A percentile compares a stretch with the other conserved stretches of the same genome.
phyloP scores from a whole-genome alignment of 1,284 basidiomycete species.

The Ustilago crameri region DNA sequence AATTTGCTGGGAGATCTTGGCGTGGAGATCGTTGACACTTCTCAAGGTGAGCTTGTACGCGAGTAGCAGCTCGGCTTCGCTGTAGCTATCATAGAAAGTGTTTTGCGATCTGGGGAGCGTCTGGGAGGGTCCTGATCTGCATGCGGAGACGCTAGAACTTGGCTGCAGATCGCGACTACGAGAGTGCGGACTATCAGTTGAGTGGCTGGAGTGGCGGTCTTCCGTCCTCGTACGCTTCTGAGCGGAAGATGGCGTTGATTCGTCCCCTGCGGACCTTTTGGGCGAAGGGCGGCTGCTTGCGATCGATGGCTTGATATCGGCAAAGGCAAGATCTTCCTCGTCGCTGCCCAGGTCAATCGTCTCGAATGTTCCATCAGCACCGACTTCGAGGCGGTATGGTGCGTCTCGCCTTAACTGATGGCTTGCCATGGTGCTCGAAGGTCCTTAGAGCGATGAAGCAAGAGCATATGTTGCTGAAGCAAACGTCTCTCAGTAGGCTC shows the following conservation, averaged over 20 bases:
- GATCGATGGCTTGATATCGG: slow-evolving; percentile 2
- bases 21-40: neutral
- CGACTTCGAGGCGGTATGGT: slow-evolving; percentile 6
- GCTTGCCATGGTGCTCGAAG: neutral
- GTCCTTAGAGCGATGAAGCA: neutral
- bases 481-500: no score
- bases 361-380: slow-evolving; percentile 13
- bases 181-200: neutral
- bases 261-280: slow-evolving; percentile 8
- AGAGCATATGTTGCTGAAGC: neutral
- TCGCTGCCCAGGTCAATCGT: slow-evolving; percentile 28
- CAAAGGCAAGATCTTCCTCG: slow-evolving; percentile 6
- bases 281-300: slow-evolving; percentile 12
- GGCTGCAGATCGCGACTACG: slow-evolving; percentile 16
- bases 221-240: slow-evolving; percentile 11
- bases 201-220: neutral
- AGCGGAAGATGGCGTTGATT: neutral
- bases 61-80: neutral
- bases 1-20: neutral
- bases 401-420: neutral
- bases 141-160: slow-evolving; percentile 10
- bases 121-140: neutral
- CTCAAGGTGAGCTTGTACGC: neutral
- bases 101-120: neutral
- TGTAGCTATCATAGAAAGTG: neutral